phyloP scores from a whole-genome alignment of 176 grass and related monocot species.

The Zizania latifolia region DNA sequence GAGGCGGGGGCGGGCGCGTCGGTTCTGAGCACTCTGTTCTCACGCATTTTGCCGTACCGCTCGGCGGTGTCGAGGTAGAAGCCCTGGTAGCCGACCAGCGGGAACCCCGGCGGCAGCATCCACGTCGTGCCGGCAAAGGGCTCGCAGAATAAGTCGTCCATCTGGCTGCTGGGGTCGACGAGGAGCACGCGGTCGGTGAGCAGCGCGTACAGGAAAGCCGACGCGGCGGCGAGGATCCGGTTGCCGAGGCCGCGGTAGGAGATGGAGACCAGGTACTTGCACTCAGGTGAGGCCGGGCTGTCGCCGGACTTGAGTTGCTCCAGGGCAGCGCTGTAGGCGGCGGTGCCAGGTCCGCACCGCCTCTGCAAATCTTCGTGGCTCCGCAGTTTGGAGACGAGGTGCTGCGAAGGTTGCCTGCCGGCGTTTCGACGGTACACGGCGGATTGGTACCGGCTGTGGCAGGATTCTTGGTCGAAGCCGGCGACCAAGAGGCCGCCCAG shows the following conservation, averaged over 20 bases:
- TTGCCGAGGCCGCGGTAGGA: slow-evolving; percentile 50
- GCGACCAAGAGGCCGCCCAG: not conserved
- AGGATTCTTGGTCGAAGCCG: slow-evolving; percentile 31
- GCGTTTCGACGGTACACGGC: slow-evolving; percentile 35
- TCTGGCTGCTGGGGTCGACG: slow-evolving; percentile 20
- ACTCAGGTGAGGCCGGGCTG: slow-evolving; percentile 7
- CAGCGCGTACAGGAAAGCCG: slow-evolving; percentile 55
- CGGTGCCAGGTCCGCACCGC: slow-evolving; percentile 46
- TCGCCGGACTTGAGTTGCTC: slow-evolving; percentile 32
- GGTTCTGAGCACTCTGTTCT: not conserved
- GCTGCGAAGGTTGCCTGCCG: slow-evolving; percentile 12
- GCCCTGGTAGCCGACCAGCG: not conserved
- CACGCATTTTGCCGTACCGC: slow-evolving; percentile 46
- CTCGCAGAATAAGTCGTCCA: slow-evolving; percentile 51
- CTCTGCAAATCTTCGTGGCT: slow-evolving; percentile 47
- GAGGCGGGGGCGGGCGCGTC: not conserved
- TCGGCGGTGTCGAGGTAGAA: slow-evolving; percentile 37
- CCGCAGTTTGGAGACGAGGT: slow-evolving; percentile 48
- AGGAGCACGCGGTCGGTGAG: slow-evolving; percentile 59
- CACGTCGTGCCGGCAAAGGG: slow-evolving; percentile 46
- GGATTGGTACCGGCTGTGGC: slow-evolving; percentile 55
- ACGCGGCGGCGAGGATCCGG: slow-evolving; percentile 44
- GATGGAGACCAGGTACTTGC: slow-evolving; percentile 48
- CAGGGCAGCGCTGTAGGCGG: slow-evolving; percentile 21
- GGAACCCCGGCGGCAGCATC: slow-evolving; percentile 51